A percentile compares a stretch with the other conserved stretches of the same genome.
phyloP scores from a whole-genome alignment of 129 eudicot genomes.

The Centaurea solstitialis region DNA sequence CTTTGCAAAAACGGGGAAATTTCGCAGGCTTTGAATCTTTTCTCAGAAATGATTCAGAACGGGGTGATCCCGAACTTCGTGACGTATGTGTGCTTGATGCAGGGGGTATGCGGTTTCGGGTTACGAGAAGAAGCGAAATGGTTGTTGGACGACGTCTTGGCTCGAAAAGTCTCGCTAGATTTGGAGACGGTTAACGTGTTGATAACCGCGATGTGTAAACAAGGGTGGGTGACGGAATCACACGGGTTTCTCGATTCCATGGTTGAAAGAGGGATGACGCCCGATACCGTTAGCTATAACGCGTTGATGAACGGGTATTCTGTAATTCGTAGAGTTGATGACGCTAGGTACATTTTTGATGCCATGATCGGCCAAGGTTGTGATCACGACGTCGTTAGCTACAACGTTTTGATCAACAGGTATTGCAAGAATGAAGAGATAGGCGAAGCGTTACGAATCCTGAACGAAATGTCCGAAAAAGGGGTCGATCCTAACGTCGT shows the following conservation, averaged over 20 bases:
- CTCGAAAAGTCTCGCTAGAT: constrained; percentile 3
- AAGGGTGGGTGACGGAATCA: constrained; percentile 17
- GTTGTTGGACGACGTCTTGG: constrained; percentile 27
- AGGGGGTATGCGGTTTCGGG: constrained; percentile 26
- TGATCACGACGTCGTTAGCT: constrained; percentile 17
- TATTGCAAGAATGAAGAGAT: constrained; percentile 24
- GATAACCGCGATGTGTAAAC: constrained; percentile 16
- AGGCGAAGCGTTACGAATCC: constrained; percentile 16
- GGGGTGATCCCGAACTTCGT: constrained; percentile 31
- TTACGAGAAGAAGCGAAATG: constrained; percentile 21
- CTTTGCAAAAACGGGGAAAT: constrained; percentile 20
- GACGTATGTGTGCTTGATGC: constrained; percentile 31
- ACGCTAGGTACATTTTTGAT: constrained; percentile 16
- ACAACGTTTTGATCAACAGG: constrained; percentile 32
- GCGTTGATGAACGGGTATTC: constrained; percentile 32
- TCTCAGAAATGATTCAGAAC: constrained; percentile 24
- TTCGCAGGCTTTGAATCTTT: constrained; percentile 9
- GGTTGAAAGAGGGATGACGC: constrained; percentile 23
- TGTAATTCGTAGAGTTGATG: constrained; percentile 17
- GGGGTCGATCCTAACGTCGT: constrained; percentile 25
- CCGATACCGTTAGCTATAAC: constrained; percentile 25
- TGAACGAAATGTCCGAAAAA: constrained; percentile 9
- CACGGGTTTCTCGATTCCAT: constrained; percentile 18
- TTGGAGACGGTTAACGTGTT: constrained; percentile 20
- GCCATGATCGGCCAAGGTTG: background rate